Evolutionary conservation across 2,329 filamentous ascomycete species (phyloP), one percentile per base, ranked within the genome.

Genomic region (Bipolaris oryzae): DNA sequence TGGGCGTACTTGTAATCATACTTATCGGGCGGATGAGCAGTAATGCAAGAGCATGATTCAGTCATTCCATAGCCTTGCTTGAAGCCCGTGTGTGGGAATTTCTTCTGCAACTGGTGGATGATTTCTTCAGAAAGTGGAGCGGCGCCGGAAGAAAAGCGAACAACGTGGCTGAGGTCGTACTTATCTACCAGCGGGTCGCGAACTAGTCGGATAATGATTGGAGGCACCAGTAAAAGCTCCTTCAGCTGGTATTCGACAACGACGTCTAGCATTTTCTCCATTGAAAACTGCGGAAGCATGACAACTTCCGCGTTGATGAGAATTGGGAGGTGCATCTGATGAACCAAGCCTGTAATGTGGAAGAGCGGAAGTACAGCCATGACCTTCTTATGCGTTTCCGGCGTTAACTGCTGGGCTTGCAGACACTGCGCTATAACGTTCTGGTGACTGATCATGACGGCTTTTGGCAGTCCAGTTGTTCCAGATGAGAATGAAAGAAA

Each of bases 41-140:
- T 87, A 59, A 89, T 86, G 61, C 85, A 88, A 2, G 78, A 81
- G 69, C 85, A 89, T 0, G 80, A 84, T 70, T 89, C 87, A 0
- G 87, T 89, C 86, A 89, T 89, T 25, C 87, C 87, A 64, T 88
- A 89, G 1, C 85, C 86, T 66, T 88, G 86, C 63, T 85, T 85
- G 72, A 89, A 87, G 0, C 84, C 85, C 0, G 82, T 85, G 1
- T 80, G 74, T 0, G 86, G 86, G 64, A 87, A 88, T 45, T 80
- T 82, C 57, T 79, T 76, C 55, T 84, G 73, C 13, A 89, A 75
- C 21, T 82, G 77, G 21, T 82, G 79, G 15, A 88, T 77, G 51
- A 89, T 82, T 67, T 88, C 78, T 57, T 81, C 81, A 20, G 81
- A 80, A 2, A 87, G 64, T 0, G 86, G 87, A 0, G 87, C 87